phyloP scores from a whole-genome alignment of 192 early-diverging fungal genomes.

The Coemansia sp. region DNA sequence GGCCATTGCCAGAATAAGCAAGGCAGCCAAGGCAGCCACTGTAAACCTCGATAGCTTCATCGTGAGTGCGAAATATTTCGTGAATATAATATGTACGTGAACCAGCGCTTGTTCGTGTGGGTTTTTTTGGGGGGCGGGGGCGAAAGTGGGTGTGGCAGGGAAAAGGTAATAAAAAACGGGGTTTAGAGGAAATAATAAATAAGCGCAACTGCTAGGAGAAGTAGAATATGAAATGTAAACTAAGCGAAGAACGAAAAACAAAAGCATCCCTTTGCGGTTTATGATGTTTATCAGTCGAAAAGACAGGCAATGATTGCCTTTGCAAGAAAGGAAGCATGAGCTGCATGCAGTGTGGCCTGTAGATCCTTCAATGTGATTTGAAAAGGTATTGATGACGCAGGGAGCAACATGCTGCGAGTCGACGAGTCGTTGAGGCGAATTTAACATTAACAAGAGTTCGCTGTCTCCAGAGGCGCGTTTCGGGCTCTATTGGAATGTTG shows the following conservation, averaged over 20 bases:
- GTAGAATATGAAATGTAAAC: background rate
- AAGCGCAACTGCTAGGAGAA: background rate
- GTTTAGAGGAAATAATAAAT: background rate
- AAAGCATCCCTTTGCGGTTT: background rate
- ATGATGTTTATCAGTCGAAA: background rate
- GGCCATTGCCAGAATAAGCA: conserved; percentile 4
- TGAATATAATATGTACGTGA: background rate
- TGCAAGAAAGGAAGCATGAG: too few species aligned
- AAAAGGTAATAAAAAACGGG: background rate
- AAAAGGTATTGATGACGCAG: too few species aligned
- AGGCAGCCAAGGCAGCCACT: background rate
- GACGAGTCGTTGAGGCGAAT: too few species aligned
- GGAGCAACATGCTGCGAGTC: too few species aligned
- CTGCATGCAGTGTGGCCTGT: too few species aligned
- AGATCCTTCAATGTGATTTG: too few species aligned
- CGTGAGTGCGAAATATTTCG: background rate
- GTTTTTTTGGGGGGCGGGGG: background rate
- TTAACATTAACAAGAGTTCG: too few species aligned
- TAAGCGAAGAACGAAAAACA: background rate
- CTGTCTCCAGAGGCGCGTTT: too few species aligned
- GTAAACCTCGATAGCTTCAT: conserved; percentile 10
- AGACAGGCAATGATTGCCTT: background rate
- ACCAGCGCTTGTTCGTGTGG: background rate
- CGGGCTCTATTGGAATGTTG: too few species aligned
- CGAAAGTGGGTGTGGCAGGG: background rate